Evolutionary conservation across 2,329 filamentous ascomycete genomes (phyloP).

Genomic region (Ambrosiella beaveri): DNA sequence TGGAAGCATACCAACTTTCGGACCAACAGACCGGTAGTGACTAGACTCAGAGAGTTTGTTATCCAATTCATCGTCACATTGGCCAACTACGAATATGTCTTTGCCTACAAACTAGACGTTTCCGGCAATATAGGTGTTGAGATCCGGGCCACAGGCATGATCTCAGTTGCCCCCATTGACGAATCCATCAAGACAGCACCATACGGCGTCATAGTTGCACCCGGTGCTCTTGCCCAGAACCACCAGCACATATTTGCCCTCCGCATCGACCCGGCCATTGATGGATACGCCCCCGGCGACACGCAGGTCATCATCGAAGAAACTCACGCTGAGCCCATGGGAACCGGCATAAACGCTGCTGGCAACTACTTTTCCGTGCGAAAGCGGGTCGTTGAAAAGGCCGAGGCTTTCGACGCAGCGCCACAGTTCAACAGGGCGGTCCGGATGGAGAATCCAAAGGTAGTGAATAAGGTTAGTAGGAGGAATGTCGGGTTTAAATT

Average conservation of each 20-base stretch:
- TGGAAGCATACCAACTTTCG: conserved; percentile 58
- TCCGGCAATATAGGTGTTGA: conserved; percentile 44
- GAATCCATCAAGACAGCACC: conserved; percentile 29
- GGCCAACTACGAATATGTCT: conserved; percentile 51
- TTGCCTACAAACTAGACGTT: conserved; percentile 39
- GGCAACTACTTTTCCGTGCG: conserved; percentile 43
- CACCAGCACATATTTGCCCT: conserved; percentile 54
- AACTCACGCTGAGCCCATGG: conserved; percentile 21
- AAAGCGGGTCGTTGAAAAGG: conserved; percentile 28
- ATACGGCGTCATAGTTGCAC: conserved; percentile 45
- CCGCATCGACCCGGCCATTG: conserved; percentile 47
- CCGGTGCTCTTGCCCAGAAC: conserved; percentile 48
- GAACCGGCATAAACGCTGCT: conserved; percentile 38
- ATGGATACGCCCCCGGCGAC: conserved; percentile 26
- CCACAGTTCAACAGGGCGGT: conserved; percentile 33
- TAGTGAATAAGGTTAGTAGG: conserved; percentile 31
- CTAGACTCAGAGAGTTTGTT: conserved; percentile 43
- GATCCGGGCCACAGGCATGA: conserved; percentile 47
- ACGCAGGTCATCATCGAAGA: conserved; percentile 33
- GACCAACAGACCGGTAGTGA: conserved; percentile 43
- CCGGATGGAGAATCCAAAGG: conserved; percentile 29
- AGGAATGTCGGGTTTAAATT: conserved; percentile 34
- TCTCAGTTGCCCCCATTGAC: conserved; percentile 43
- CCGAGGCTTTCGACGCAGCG: conserved; percentile 34
- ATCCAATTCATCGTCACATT: conserved; percentile 53